Evolutionary conservation across 1,284 basidiomycete genomes (phyloP).

Genomic region (Volvariella surrecta): DNA sequence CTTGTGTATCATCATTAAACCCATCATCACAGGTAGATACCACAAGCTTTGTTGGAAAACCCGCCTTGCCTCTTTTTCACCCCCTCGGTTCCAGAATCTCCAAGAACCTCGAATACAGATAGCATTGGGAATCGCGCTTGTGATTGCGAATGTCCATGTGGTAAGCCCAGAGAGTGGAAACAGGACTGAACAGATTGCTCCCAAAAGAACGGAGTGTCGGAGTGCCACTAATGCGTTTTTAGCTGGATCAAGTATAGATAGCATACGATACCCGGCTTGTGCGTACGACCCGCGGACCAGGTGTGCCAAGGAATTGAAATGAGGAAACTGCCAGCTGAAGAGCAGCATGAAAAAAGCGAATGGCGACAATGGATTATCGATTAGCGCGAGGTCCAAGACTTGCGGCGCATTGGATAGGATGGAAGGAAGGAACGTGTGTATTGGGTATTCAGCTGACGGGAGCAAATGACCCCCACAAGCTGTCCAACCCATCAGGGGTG

Average conservation of each 20-base stretch:
- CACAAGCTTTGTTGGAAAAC: slow-evolving; percentile 84
- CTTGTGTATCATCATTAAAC: slow-evolving; percentile 93
- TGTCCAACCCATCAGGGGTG: slow-evolving; percentile 98
- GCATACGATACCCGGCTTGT: slow-evolving; percentile 91
- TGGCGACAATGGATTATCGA: slow-evolving; percentile 74
- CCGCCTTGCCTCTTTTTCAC: slow-evolving; percentile 76
- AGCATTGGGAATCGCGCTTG: slow-evolving; percentile 71
- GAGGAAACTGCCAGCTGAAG: slow-evolving; percentile 98
- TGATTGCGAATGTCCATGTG: slow-evolving; percentile 80
- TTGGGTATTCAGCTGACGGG: slow-evolving; percentile 27
- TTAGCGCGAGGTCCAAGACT: slow-evolving; percentile 34
- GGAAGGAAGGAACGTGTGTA: slow-evolving; percentile 50
- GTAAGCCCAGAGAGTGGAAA: slow-evolving; percentile 85
- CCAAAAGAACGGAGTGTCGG: slow-evolving; percentile 73
- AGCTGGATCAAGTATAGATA: slow-evolving; percentile 72
- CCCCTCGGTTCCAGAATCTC: slow-evolving; percentile 65
- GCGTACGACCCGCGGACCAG: slow-evolving; percentile 87
- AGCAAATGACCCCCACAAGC: slow-evolving; percentile 78
- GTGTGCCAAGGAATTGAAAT: slow-evolving; percentile 94
- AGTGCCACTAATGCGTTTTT: slow-evolving; percentile 85
- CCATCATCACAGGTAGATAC: slow-evolving; percentile 87
- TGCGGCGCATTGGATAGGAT: slow-evolving; percentile 20
- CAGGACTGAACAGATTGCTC: slow-evolving; percentile 77
- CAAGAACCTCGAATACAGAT: slow-evolving; percentile 66
- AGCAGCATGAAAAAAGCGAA: slow-evolving; percentile 75